Evolutionary conservation across 2,329 filamentous ascomycete species (phyloP), one percentile per base, ranked within the genome.

Genomic region (Mycocentrospora acerina): DNA sequence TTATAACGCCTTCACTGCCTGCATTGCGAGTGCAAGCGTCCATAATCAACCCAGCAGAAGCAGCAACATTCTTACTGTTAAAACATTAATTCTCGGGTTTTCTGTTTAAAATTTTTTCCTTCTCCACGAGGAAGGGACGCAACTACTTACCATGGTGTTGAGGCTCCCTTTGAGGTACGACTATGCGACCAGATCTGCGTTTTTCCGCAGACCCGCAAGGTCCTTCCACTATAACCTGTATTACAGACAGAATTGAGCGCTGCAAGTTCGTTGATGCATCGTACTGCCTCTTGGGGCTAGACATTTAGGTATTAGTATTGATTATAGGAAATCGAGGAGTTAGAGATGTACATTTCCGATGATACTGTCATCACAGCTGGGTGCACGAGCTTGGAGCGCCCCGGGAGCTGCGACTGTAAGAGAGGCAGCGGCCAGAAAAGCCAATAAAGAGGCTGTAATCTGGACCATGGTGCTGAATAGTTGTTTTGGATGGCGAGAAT

Each of bases 11-110:
- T 22, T 9, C 9, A 9, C 9, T 22, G 9, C 9, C 19, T n/a
- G 5, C 11, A 8, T 29, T 29, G 13, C 9, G 4, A 15, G 27
- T 29, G 13, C 27, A 29, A 29, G 27, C 27, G 15, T 29, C 27
- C 27, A 29, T 29, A 15, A 29, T 29, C 27, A 29, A 29, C 27
- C 27, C 27, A 29, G 27, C 27, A 13, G 27, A 29, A 29, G 13
- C 27, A 29, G 27, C 27, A 15, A 29, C 27, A 9, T 29, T 29
- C 14, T 29, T 29, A 16, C 27, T 29, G 27, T 5, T 4, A 16
- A 29, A 16, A 15, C 13, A 16, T 29, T 15, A 29, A 13, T 29
- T 14, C 27, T 13, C 4, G 13, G 15, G 10, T 3, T 28, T 15
- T 14, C 7, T 15, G 12, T 15, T 10, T 29, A 22, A 22, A 9